A percentile compares a stretch with the other conserved stretches of the same genome.
phyloP scores from a whole-genome alignment of 176 grass and related monocot species.

The Chloris gayana region DNA sequence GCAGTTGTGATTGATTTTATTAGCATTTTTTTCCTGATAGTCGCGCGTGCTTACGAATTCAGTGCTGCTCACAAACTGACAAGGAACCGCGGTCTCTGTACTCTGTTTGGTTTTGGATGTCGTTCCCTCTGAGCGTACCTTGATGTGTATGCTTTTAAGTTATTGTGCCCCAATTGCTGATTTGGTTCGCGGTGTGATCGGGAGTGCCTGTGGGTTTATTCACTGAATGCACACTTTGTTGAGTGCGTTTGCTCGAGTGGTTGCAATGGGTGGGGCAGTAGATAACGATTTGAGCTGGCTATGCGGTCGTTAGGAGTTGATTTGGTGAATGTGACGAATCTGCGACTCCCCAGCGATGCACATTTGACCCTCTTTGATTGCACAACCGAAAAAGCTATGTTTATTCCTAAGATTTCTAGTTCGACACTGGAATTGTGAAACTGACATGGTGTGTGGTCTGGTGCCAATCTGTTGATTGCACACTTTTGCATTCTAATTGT shows the following conservation, averaged over 20 bases:
- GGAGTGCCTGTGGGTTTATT: neutral
- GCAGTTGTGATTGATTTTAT: constrained; percentile 19
- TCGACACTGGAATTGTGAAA: neutral
- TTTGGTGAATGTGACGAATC: constrained; percentile 8
- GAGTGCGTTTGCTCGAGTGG: constrained; percentile 1
- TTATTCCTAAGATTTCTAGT: constrained; percentile 1
- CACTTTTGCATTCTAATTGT: neutral
- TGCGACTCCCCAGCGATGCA: neutral
- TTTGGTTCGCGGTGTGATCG: neutral
- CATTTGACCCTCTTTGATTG: neutral
- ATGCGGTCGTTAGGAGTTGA: neutral
- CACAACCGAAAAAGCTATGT: neutral
- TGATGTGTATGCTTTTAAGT: neutral
- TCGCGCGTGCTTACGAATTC: neutral
- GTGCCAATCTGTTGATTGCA: neutral
- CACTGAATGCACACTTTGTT: neutral
- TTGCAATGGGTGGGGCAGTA: neutral
- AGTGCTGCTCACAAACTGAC: neutral
- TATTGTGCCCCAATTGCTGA: neutral
- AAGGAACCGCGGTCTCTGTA: constrained; percentile 1
- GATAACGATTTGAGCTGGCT: constrained; percentile 5
- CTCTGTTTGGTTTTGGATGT: neutral
- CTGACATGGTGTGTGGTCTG: neutral
- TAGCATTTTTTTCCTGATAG: neutral
- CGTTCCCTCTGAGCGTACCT: constrained; percentile 9